Evolutionary conservation across 331 rosid genomes (phyloP).

Genomic region (Quercus tomentella): DNA sequence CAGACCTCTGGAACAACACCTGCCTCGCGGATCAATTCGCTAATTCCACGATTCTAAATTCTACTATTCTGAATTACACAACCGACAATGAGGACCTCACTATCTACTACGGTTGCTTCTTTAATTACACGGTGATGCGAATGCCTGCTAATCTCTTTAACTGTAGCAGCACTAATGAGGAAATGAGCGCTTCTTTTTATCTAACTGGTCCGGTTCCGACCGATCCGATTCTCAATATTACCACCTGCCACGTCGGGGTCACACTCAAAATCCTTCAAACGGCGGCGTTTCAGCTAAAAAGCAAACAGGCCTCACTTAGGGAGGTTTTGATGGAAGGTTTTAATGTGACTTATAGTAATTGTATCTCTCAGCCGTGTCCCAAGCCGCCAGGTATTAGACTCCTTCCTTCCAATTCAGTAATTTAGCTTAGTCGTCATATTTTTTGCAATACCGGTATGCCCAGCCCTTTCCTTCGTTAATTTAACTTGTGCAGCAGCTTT

Average conservation of each 20-base stretch:
- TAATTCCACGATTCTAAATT: constrained; percentile 36
- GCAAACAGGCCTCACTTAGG: constrained; percentile 30
- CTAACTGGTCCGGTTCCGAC: constrained; percentile 39
- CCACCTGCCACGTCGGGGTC: constrained; percentile 28
- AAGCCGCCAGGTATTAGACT: constrained; percentile 32
- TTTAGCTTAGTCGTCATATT: too few species aligned
- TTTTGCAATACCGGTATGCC: background rate
- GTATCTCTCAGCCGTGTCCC: constrained; percentile 30
- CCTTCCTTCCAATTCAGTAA: background rate
- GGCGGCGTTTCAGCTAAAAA: constrained; percentile 16
- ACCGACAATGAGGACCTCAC: constrained; percentile 36
- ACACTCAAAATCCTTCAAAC: constrained; percentile 30
- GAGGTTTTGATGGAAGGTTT: constrained; percentile 57
- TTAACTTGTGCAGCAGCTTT: background rate
- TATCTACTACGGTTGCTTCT: constrained; percentile 32
- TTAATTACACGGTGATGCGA: background rate
- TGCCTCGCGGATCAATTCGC: constrained; percentile 23
- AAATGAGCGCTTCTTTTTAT: constrained; percentile 35
- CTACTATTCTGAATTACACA: constrained; percentile 11
- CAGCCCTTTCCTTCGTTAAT: background rate
- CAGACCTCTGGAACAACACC: constrained; percentile 57
- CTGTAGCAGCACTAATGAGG: constrained; percentile 12
- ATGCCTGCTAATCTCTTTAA: constrained; percentile 32
- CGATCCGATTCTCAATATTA: constrained; percentile 25
- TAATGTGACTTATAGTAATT: constrained; percentile 32